Evolutionary conservation across 495 filamentous ascomycete species (phyloP).

Genomic region (Aspergillus ellipticus): DNA sequence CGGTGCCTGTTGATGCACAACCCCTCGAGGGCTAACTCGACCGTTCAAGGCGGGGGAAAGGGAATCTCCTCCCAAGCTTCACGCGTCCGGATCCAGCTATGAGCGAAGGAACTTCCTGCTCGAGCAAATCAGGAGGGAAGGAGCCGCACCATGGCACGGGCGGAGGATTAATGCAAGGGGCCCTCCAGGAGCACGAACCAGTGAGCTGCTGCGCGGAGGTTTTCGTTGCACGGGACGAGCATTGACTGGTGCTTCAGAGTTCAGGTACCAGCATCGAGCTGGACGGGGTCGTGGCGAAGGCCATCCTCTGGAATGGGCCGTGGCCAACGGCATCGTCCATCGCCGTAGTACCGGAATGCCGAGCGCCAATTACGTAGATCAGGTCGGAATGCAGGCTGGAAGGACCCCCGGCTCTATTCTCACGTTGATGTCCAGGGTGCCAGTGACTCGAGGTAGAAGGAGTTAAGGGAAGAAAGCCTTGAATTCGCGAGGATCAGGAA

Average conservation of each 20-base stretch:
- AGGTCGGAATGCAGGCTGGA: constrained; percentile 36
- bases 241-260: constrained; percentile 14
- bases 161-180: constrained; percentile 40
- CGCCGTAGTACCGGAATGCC: constrained; percentile 18
- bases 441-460: constrained; percentile 17
- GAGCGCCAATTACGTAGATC: constrained; percentile 16
- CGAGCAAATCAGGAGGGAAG: constrained; percentile 44
- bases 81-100: constrained; percentile 33
- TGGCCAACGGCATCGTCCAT: constrained; percentile 25
- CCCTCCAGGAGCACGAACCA: constrained; percentile 36
- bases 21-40: constrained; percentile 43
- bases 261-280: constrained; percentile 25
- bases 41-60: constrained; percentile 32
- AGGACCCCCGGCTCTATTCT: constrained; percentile 18
- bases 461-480: constrained; percentile 18
- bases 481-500: constrained; percentile 15
- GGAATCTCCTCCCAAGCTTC: constrained; percentile 26
- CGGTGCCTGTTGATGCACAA: constrained; percentile 34
- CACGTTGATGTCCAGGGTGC: constrained; percentile 21
- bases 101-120: constrained; percentile 33
- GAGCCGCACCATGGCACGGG: constrained; percentile 33
- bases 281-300: constrained; percentile 26
- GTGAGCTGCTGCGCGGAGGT: constrained; percentile 41
- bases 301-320: constrained; percentile 32
- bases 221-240: constrained; percentile 32